Base-by-base conservation (phyloP, 225 moss, liverwort and hornwort species). In the Rhytidiadelphus loreus region DNA sequence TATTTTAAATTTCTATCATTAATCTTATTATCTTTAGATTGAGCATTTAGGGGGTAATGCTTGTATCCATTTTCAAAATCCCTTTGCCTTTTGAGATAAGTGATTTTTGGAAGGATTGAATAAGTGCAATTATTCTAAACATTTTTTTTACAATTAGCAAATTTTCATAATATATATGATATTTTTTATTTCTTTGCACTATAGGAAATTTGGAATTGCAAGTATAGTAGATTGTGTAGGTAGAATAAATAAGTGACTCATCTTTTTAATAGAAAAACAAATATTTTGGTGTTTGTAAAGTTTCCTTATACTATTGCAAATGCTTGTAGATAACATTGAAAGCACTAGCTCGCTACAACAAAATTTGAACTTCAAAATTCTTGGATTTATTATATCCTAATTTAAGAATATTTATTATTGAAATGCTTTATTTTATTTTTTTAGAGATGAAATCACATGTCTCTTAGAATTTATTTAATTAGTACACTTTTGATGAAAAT, bases 311-410 rank as follows among this genome's bases (percentile, higher is more conserved):
- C 5, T 26, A 26, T 0, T 69, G 7, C 1, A 3, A 6, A 70
- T 69, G 39, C 39, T 70, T 25, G 8, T 39, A 8, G 41, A 41
- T 41, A 70, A 41, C 26, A 71, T 3, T 71, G 43, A 70, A 70
- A 68, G 23, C 9, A 71, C 0, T 0, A 26, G 70, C 14, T 1
- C 0, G 0, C 0, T 0, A 4, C 46, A 46, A 46, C 11, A 70
- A 41, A 41, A 25, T 41, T 25, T 26, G 41, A 43, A 43, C 16
- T 71, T 43, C 9, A 25, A 71, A 70, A 43, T 71, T 3, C 9
- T 71, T 43, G 5, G 8, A 5, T 70, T 41, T 43, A 5, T 71
- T 71, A 43, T 43, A 26, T 71, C 5, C 1, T 26, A 15, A 71
- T 26, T 43, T 26, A 26, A 43, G 25, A 71, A 8, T 43, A 26